Base-by-base conservation (phyloP, 495 filamentous ascomycete species). In the Hypoxylon fuscum region DNA sequence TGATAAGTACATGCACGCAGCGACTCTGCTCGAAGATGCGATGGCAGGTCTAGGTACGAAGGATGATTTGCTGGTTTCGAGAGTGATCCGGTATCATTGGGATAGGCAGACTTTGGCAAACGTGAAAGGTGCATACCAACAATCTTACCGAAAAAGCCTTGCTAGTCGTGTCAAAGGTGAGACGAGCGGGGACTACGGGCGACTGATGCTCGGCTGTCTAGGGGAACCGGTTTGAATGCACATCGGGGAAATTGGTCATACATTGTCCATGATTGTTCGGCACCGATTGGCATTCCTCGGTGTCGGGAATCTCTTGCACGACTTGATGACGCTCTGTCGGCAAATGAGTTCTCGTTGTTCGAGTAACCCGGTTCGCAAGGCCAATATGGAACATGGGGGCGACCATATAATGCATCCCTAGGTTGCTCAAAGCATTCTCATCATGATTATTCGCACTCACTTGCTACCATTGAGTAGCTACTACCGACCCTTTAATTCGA, bases 21-120 rank as follows among this genome's bases (percentile, higher is more conserved):
- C 95, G 0, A 78, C 82, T 20, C 75, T 88, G 6, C 78, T 98
- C 11, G 92, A 98, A 69, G 89, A 90, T 12, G 83, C 89, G 15
- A 97, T 97, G 93, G 83, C 85, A 7, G 95, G 94, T 0, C 59
- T 87, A 48, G 94, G 94, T 0, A 98, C 94, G 1, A 93, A 93
- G 72, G 94, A 98, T 60, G 80, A 88, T 21, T 75, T 89, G 34
- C 77, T 98, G n/a, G 81, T 92, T 27, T 80, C 85, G 20, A 76
- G 93, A 9, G 81, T 93, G 9, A 84, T 96, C 5, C 81, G 90
- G 31, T 70, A 82, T 25, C 92, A 97, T 66, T 98, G 94, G 94
- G 82, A 96, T 58, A 80, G 78, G 11, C 72, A 78, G 27, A 82
- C 91, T 69, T 80, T 93, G 81, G 80, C 83, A 14, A 85, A 87